Evolutionary conservation across 352 stramenopile species (phyloP).

Genomic region (Phytophthora crassamura): DNA sequence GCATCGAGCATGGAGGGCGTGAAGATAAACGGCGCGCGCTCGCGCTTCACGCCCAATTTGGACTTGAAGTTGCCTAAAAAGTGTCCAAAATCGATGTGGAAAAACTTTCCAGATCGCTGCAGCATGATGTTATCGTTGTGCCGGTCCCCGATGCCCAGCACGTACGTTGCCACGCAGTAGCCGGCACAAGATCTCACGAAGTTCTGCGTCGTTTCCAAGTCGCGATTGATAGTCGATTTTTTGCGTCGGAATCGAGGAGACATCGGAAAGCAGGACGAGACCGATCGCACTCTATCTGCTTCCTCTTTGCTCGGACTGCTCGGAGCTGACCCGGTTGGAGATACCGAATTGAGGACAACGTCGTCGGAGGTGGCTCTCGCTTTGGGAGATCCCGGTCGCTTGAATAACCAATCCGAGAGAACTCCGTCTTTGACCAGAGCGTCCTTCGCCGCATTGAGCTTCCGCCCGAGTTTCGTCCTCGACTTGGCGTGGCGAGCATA

Average conservation of each 20-base stretch:
- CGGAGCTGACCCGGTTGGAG: constrained; percentile 12
- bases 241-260: constrained; percentile 46
- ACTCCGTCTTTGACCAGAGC: constrained; percentile 67
- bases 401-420: constrained; percentile 80
- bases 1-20: constrained; percentile 89
- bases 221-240: constrained; percentile 37
- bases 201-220: constrained; percentile 79
- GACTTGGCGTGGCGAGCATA: constrained; percentile 73
- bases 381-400: constrained; percentile 17
- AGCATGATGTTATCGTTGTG: constrained; percentile 98
- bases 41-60: constrained; percentile 92
- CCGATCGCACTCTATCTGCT: constrained; percentile 19
- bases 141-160: constrained; percentile 93
- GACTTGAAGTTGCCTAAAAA: constrained; percentile 96
- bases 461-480: constrained; percentile 64
- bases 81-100: constrained; percentile 98
- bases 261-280: constrained; percentile 63
- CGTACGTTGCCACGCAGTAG: constrained; percentile 95
- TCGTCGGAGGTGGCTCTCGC: constrained; percentile 9
- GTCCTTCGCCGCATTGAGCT: constrained; percentile 73
- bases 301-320: constrained; percentile 20
- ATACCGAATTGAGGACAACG: constrained; percentile 19
- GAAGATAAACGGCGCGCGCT: constrained; percentile 93
- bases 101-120: constrained; percentile 92
- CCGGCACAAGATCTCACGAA: constrained; percentile 91